These are phyloP conservation scores for Tuber melanosporum DNA, from an alignment of 495 filamentous ascomycete species.

Conservation along the genomic window DNA sequence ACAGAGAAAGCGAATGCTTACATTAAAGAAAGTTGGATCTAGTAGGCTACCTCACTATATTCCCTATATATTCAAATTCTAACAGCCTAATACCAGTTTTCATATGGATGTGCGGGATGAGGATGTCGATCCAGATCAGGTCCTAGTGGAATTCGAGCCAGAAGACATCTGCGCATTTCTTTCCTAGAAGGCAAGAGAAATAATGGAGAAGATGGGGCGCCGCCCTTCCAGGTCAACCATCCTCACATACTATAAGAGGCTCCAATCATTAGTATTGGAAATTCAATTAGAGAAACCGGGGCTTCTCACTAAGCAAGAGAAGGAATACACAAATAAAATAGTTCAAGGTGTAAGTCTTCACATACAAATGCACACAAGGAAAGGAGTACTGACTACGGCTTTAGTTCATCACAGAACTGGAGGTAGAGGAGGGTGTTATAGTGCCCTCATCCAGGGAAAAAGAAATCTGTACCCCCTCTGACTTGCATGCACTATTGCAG, in stretches of 20 bases:
- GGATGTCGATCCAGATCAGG: not conserved
- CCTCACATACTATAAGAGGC: not conserved
- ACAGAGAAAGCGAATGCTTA: not conserved
- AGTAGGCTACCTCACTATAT: not conserved
- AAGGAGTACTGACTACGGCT: too few species aligned
- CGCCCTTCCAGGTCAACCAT: not conserved
- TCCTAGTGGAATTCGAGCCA: not conserved
- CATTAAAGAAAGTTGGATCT: not conserved
- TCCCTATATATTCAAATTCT: slow-evolving; percentile 3
- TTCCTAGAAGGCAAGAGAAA: not conserved
- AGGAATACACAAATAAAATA: too few species aligned
- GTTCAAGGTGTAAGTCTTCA: too few species aligned
- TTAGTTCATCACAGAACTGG: too few species aligned
- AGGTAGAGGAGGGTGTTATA: too few species aligned
- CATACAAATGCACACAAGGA: too few species aligned
- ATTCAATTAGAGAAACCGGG: too few species aligned
- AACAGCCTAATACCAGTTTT: not conserved
- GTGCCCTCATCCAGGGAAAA: too few species aligned
- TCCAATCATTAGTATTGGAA: too few species aligned
- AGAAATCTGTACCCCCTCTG: too few species aligned
- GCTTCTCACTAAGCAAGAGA: too few species aligned
- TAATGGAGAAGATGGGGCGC: not conserved
- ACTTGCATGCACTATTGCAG: too few species aligned
- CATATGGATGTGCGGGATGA: not conserved
- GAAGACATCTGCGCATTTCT: not conserved